phyloP scores from a whole-genome alignment of 2,329 filamentous ascomycete species.

The Aureobasidium sp. region DNA sequence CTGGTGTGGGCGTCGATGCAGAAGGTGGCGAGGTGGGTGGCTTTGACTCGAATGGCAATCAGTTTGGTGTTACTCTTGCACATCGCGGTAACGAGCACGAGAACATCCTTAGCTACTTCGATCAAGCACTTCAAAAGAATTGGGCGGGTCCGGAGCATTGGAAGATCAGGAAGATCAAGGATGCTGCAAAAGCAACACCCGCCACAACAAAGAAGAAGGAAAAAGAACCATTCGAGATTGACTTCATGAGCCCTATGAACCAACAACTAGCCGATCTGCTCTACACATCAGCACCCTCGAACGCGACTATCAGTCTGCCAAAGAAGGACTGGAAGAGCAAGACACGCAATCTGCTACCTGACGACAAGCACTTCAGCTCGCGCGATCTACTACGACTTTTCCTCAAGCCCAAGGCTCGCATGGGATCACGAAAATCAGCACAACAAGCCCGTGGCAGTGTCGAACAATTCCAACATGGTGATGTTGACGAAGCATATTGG shows the following conservation, averaged over 20 bases:
- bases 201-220: conserved; percentile 69
- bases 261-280: conserved; percentile 65
- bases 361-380: conserved; percentile 98
- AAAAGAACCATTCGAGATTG: conserved; percentile 92
- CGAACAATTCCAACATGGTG: conserved; percentile 51
- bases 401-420: conserved; percentile 84
- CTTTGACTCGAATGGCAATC: conserved; percentile 56
- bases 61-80: conserved; percentile 74
- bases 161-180: conserved; percentile 91
- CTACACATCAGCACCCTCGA: conserved; percentile 73
- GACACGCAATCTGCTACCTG: conserved; percentile 83
- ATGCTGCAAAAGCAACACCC: conserved; percentile 53
- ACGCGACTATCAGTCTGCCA: conserved; percentile 73
- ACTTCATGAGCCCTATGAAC: conserved; percentile 73
- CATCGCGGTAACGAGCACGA: conserved; percentile 65
- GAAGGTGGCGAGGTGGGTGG: conserved; percentile 41
- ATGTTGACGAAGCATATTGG: conserved; percentile 96
- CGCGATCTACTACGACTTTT: conserved; percentile 83
- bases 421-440: conserved; percentile 58
- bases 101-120: conserved; percentile 96
- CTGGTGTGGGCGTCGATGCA: conserved; percentile 47
- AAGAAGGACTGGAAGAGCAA: conserved; percentile 97
- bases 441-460: conserved; percentile 38
- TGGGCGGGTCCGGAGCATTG: conserved; percentile 98
- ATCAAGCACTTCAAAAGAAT: conserved; percentile 92